Conservation (phyloP, 2,329 filamentous ascomycete genomes). For the Diaporthe velutina region DNA sequence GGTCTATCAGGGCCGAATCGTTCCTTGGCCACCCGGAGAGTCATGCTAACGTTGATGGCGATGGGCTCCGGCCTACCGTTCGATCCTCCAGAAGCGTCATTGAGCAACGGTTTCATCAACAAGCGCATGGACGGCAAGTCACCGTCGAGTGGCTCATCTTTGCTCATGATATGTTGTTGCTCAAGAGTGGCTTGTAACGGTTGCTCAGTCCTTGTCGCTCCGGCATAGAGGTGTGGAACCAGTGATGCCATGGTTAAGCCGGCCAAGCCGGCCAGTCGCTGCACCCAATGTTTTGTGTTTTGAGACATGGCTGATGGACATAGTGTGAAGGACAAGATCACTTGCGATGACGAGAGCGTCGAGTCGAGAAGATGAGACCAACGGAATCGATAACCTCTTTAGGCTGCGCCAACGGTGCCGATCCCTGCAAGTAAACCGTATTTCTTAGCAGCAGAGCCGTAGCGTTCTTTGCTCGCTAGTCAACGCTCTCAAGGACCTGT, state of each 20-base stretch:
- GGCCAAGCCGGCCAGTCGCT: not conserved
- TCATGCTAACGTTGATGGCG: slow-evolving; percentile 29
- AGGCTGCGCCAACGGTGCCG: not conserved
- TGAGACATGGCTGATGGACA: not conserved
- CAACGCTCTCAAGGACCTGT: not conserved
- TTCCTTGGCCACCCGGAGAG: not conserved
- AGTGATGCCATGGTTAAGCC: not conserved
- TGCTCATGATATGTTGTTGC: not conserved
- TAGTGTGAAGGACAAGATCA: not conserved
- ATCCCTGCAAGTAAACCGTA: not conserved
- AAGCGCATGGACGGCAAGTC: slow-evolving; percentile 6
- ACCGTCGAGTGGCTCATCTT: not conserved
- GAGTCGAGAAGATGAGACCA: not conserved
- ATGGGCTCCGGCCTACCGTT: not conserved
- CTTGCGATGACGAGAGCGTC: not conserved
- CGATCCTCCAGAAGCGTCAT: not conserved
- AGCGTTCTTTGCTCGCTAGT: not conserved
- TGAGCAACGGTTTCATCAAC: slow-evolving; percentile 19
- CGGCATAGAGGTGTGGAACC: not conserved
- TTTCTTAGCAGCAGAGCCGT: not conserved
- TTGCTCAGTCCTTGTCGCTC: not conserved
- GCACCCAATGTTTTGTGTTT: not conserved
- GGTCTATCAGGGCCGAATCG: slow-evolving; percentile 5
- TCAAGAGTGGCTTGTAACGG: not conserved
- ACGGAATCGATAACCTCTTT: not conserved